Conservation (phyloP, 2,329 filamentous ascomycete genomes). For the Hypoxylon sp. region DNA sequence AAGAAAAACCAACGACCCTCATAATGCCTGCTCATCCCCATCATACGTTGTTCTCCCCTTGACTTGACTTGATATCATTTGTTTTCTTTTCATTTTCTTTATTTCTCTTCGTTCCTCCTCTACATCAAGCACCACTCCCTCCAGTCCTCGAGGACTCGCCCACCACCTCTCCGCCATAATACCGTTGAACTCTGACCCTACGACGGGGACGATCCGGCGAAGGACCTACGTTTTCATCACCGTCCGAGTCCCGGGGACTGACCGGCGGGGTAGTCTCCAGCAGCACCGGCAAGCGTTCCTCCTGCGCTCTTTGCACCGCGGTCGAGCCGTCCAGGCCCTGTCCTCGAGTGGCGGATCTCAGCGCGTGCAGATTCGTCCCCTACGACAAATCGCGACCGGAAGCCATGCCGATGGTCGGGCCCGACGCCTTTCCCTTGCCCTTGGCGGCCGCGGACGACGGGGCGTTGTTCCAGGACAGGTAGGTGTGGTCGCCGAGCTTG, state of each 20-base stretch:
- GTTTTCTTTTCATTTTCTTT: background rate
- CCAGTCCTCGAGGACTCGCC: slow-evolving; percentile 24
- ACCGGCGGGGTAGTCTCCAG: no score
- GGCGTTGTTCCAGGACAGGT: slow-evolving; percentile 89
- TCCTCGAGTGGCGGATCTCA: background rate
- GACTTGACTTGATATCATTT: background rate
- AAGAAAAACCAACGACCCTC: no score
- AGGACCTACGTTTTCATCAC: no score
- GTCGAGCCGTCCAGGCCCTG: background rate
- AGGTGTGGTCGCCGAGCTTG: slow-evolving; percentile 97
- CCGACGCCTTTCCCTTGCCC: slow-evolving; percentile 52
- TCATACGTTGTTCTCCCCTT: slow-evolving; percentile 5
- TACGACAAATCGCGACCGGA: slow-evolving; percentile 64
- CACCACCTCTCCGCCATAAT: slow-evolving; percentile 10
- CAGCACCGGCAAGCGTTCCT: no score
- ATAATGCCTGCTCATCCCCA: no score
- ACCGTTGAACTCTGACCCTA: slow-evolving; percentile 12
- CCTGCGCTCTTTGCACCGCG: background rate
- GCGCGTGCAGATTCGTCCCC: slow-evolving; percentile 36
- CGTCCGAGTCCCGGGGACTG: no score
- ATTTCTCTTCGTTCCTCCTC: background rate
- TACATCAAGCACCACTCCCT: no score
- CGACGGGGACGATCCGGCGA: slow-evolving; percentile 2
- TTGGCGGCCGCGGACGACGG: slow-evolving; percentile 50
- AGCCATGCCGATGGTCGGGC: slow-evolving; percentile 55